phyloP scores from a whole-genome alignment of 208 protist genomes.

The Naegleria gruberi region DNA sequence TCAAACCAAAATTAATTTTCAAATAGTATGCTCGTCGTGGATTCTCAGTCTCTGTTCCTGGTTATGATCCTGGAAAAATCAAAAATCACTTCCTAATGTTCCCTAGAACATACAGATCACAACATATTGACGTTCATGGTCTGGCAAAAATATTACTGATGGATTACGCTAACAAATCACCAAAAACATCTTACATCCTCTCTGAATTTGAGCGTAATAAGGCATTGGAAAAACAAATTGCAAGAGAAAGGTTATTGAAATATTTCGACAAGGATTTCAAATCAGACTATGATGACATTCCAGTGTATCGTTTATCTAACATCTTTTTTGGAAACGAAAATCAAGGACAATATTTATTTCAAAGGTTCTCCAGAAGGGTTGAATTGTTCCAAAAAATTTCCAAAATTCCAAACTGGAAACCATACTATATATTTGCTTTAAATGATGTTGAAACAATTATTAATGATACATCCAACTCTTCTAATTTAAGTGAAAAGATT shows the following conservation, averaged over 20 bases:
- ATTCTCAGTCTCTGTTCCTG: conserved; percentile 30
- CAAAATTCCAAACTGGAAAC: background rate
- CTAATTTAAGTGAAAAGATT: background rate
- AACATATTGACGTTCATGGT: background rate
- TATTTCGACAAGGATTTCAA: background rate
- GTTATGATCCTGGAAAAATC: background rate
- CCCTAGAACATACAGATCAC: background rate
- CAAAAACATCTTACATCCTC: background rate
- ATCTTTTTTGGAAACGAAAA: too few relatives aligned
- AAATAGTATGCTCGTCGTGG: conserved; percentile 25
- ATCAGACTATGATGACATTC: background rate
- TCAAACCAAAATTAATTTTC: too few relatives aligned
- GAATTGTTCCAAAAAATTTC: background rate
- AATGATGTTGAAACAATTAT: background rate
- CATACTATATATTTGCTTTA: background rate
- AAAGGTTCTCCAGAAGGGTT: background rate
- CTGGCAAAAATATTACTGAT: background rate
- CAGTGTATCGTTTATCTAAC: background rate
- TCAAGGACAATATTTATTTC: background rate
- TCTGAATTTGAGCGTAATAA: background rate
- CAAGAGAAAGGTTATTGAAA: background rate
- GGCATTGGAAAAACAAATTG: background rate
- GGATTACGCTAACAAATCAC: background rate
- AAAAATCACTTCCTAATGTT: background rate
- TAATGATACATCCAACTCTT: background rate